Base-by-base conservation (phyloP, 2,329 filamentous ascomycete genomes). In the Simplicillium aogashimaense region DNA sequence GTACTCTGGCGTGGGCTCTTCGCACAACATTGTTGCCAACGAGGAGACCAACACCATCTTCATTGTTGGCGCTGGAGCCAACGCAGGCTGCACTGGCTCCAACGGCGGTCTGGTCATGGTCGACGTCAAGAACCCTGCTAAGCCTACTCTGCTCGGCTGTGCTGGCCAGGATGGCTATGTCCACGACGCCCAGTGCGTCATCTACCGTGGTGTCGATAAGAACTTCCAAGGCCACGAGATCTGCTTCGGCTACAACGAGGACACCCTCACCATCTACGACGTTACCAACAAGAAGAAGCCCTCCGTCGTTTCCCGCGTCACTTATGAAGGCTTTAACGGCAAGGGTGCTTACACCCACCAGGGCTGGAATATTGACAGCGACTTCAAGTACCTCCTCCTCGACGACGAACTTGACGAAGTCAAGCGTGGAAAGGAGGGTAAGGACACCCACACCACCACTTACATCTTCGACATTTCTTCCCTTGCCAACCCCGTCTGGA, bases 171-270 rank as follows among this genome's bases (percentile, higher is more conserved):
- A 74, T 45, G 70, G 69, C 16, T 74, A 74, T 49, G 66, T 71
- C 10, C 70, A 74, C 50, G 70, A 74, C 29, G 53, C 53, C 41
- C 72, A 77, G 51, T 76, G 72, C 47, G 52, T 77, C 13, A 62
- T 66, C 34, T 73, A 73, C 54, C 60, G 61, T n/a, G 69, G 69
- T 0, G 68, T 69, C 0, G 68, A 74, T 45, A 53, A 50, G 10
- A 51, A 59, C 28, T 74, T 66, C 48, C 48, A 53, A 3, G 68
- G 65, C 30, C 58, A 53, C 8, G 66, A 73, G 43, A 69, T 74
- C 44, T 74, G 69, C 62, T 72, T 70, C 45, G 67, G 64, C 25
- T 74, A 70, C 57, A 69, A 72, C 46, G 69, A 70, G 47, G 67
- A 71, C 45, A 63, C 63, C 1, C 50, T 72, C 35, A 70, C 67